Evolutionary conservation across 495 filamentous ascomycete genomes (phyloP).

Genomic region (Cetradonia linearis): DNA sequence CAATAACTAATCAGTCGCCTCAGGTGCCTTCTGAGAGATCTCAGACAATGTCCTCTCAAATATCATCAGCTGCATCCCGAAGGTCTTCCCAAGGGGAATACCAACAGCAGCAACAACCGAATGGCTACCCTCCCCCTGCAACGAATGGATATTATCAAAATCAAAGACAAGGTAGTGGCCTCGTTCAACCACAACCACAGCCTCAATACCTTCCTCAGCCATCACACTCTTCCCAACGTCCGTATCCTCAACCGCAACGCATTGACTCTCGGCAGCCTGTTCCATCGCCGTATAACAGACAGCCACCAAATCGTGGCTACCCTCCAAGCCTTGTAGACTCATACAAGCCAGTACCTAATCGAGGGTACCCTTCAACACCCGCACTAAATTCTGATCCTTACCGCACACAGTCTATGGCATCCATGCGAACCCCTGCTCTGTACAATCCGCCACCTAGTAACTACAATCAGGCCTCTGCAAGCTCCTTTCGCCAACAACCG

Average conservation of each 20-base stretch:
- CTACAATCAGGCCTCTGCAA: constrained; percentile 58
- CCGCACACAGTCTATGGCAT: constrained; percentile 86
- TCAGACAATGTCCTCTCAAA: constrained; percentile 56
- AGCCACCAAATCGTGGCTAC: constrained; percentile 45
- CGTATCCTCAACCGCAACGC: constrained; percentile 58
- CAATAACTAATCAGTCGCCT: constrained; percentile 63
- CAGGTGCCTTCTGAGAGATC: constrained; percentile 56
- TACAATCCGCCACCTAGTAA: constrained; percentile 55
- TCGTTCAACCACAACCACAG: constrained; percentile 46
- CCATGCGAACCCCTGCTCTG: constrained; percentile 51
- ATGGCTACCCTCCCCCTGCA: constrained; percentile 38
- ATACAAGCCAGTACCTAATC: constrained; percentile 34
- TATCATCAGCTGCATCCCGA: constrained; percentile 37
- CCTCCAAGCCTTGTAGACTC: constrained; percentile 38
- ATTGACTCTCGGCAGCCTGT: constrained; percentile 58
- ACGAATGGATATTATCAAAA: constrained; percentile 47
- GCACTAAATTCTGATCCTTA: constrained; percentile 76
- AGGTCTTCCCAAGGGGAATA: constrained; percentile 47
- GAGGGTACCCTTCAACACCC: constrained; percentile 47
- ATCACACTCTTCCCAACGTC: constrained; percentile 45
- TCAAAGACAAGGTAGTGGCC: constrained; percentile 39
- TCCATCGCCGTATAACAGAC: constrained; percentile 46
- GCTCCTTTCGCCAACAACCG: constrained; percentile 64
- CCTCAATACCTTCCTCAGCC: constrained; percentile 58
- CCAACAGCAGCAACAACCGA: constrained; percentile 43